Percentiles rank a stretch among this genome's conserved stretches.
phyloP scores from a whole-genome alignment of 306 rosid genomes.

The Rubus idaeus region DNA sequence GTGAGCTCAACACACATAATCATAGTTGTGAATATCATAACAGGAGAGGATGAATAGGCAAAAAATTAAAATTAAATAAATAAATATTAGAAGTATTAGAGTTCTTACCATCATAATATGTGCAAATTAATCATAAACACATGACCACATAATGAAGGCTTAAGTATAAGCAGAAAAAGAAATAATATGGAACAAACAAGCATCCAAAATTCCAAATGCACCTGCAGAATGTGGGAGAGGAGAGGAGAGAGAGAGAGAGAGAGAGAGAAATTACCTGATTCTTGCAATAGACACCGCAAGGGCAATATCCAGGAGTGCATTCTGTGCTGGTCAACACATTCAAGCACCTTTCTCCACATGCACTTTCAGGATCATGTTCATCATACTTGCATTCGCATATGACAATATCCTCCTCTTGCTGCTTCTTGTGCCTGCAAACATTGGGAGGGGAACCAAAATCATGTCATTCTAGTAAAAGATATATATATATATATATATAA shows the following conservation, averaged over 20 bases:
- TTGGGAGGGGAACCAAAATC: not conserved
- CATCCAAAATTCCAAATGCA: too few species aligned
- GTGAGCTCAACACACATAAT: not conserved
- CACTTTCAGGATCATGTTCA: constrained; percentile 51
- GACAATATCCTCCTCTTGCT: constrained; percentile 85
- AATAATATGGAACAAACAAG: too few species aligned
- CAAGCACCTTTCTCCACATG: constrained; percentile 88
- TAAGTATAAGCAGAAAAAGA: too few species aligned
- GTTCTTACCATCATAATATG: too few species aligned
- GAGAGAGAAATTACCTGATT: constrained; percentile 60
- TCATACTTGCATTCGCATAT: constrained; percentile 72
- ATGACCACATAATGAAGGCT: too few species aligned
- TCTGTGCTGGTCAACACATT: constrained; percentile 87
- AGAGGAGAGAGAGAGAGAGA: not conserved
- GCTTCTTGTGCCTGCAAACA: constrained; percentile 67
- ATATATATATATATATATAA: not conserved
- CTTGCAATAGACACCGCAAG: constrained; percentile 63
- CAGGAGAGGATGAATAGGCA: too few species aligned
- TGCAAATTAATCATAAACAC: too few species aligned
- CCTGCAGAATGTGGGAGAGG: not conserved
- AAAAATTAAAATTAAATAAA: too few species aligned
- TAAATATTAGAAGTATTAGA: too few species aligned
- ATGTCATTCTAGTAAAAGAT: not conserved
- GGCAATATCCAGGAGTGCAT: constrained; percentile 86
- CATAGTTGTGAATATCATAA: not conserved